Evolutionary conservation across 495 filamentous ascomycete species (phyloP), one percentile per base, ranked within the genome.

Genomic region (Sordaria brevicollis): DNA sequence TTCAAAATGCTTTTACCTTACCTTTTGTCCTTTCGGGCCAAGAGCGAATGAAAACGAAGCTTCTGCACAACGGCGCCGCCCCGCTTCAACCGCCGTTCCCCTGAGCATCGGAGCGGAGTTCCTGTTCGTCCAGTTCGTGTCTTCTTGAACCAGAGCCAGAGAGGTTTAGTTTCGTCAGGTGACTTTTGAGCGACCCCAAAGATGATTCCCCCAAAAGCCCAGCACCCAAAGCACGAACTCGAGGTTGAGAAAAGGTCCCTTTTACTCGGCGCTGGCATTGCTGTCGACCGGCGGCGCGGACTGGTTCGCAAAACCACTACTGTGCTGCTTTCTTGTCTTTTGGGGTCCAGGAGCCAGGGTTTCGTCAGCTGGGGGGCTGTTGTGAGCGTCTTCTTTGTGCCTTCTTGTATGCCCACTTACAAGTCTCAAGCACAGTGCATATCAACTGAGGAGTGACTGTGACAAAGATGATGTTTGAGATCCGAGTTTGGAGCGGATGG

Each of bases 321-420:
- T 54, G 43, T 57, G 49, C 21, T 31, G 5, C 21, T 17, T 25
- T 62, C 49, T 62, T 62, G 49, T 62, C 49, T 62, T n/a, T 17
- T 62, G 49, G 49, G 49, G 25, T 62, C 49, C 25, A 62, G 25
- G 25, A 62, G 25, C 25, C 25, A 74, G 57, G 72, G 72, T 69
- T 71, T 68, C 71, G 71, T 73, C 73, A 75, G 69, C 69, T 69
- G 66, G 70, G 70, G 43, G 37, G 13, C 19, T 35, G 57, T 65
- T 66, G 34, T 15, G 13, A 25, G 49, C 49, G 21, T 15, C 21
- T 25, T 62, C 49, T 62, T 31, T 62, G 25, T 54, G 43, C 25
- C 49, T 31, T 31, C 31, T 62, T 62, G 21, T 25, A 21, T 57
- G 25, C 49, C 25, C 49, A 62, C 49, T 62, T 62, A 17, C 49